A percentile compares a stretch with the other conserved stretches of the same genome.
These are phyloP conservation scores for Hyphodiscus sp. DNA, from an alignment of 2,329 filamentous ascomycete species.

Conservation along the genomic window DNA sequence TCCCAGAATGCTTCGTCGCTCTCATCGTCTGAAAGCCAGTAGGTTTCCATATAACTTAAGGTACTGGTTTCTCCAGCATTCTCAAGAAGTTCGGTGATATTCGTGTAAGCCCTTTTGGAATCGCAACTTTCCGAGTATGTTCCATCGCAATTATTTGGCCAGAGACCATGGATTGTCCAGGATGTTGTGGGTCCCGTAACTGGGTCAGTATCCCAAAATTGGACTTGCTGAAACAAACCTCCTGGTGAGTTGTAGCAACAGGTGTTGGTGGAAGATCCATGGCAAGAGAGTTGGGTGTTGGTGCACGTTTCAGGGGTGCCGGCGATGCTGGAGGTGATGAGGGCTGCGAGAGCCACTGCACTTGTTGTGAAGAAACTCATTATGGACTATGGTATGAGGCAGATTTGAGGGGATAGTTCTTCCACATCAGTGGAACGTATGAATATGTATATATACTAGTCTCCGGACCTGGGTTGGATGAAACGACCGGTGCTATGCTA, in stretches of 20 bases:
- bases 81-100: constrained; percentile 6
- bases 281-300: constrained; percentile 2
- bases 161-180: constrained; percentile 68
- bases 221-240: constrained; percentile 64
- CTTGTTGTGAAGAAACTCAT: constrained; percentile 1
- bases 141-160: constrained; percentile 59
- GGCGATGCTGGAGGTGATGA: constrained; percentile 2
- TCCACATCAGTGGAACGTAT: neutral
- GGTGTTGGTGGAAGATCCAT: constrained; percentile 28
- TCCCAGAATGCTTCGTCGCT: constrained; percentile 49
- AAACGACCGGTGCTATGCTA: neutral
- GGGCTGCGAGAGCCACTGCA: neutral
- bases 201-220: constrained; percentile 69
- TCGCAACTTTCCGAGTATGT: constrained; percentile 62
- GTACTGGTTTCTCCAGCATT: constrained; percentile 22
- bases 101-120: constrained; percentile 43
- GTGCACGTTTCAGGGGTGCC: constrained; percentile 1
- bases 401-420: neutral
- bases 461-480: neutral
- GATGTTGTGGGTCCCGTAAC: constrained; percentile 54
- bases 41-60: constrained; percentile 36
- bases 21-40: constrained; percentile 55
- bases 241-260: constrained; percentile 70
- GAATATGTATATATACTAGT: neutral
- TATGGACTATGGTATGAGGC: neutral